These are phyloP conservation scores for Diutina scorzettiae DNA, from an alignment of 1,139 yeast species.

Conservation along the genomic window DNA sequence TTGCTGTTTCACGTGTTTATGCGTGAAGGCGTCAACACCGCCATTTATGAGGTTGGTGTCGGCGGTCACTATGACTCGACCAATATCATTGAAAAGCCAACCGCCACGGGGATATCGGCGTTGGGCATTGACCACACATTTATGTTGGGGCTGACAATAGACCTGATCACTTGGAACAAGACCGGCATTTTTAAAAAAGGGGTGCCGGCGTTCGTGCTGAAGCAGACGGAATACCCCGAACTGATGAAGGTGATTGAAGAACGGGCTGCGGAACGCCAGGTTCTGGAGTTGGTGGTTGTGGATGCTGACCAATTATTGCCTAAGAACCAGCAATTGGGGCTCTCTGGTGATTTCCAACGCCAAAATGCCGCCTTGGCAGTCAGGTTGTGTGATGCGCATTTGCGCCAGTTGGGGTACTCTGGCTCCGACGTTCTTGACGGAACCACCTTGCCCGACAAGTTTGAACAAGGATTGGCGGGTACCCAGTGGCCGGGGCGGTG, in stretches of 20 bases:
- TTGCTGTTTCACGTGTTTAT: slow-evolving; percentile 84
- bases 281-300: slow-evolving; percentile 41
- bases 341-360: slow-evolving; percentile 78
- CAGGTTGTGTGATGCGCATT: slow-evolving; percentile 55
- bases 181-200: slow-evolving; percentile 78
- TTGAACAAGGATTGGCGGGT: slow-evolving; percentile 49
- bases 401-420: slow-evolving; percentile 34
- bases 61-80: slow-evolving; percentile 98
- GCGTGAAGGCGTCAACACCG: slow-evolving; percentile 81
- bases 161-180: slow-evolving; percentile 91
- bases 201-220: slow-evolving; percentile 54
- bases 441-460: slow-evolving; percentile 37
- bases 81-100: slow-evolving; percentile 68
- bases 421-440: slow-evolving; percentile 8
- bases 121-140: slow-evolving; percentile 89
- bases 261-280: slow-evolving; percentile 56
- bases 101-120: slow-evolving; percentile 76
- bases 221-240: slow-evolving; percentile 40
- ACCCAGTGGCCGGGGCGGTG: slow-evolving; percentile 95
- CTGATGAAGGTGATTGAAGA: slow-evolving; percentile 41
- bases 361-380: slow-evolving; percentile 84
- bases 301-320: slow-evolving; percentile 16
- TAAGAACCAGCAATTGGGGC: slow-evolving; percentile 45
- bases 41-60: slow-evolving; percentile 94
- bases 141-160: slow-evolving; percentile 80